Evolutionary conservation across 495 filamentous ascomycete species (phyloP).

Genomic region (Neurospora discreta): DNA sequence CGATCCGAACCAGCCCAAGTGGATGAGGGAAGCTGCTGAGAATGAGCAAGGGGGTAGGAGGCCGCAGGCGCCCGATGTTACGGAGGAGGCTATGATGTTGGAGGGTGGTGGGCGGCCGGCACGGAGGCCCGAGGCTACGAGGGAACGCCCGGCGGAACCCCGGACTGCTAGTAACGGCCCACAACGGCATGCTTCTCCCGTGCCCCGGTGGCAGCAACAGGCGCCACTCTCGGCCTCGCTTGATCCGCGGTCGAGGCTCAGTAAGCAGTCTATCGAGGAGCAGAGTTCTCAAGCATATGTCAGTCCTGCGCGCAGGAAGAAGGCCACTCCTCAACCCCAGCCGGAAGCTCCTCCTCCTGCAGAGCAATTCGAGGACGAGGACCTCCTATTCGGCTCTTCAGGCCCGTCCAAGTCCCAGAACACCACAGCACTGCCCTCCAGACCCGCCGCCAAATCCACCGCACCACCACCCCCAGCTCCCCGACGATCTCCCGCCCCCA

Average conservation of each 20-base stretch:
- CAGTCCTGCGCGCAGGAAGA: constrained; percentile 75
- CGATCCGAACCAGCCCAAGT: constrained; percentile 80
- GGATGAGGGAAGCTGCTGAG: constrained; percentile 66
- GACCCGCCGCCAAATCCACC: constrained; percentile 16
- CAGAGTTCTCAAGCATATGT: constrained; percentile 78
- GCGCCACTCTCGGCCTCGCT: constrained; percentile 10
- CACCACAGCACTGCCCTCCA: constrained; percentile 10
- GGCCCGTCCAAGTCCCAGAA: constrained; percentile 10
- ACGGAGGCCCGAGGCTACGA: constrained; percentile 17
- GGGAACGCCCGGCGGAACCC: constrained; percentile 12
- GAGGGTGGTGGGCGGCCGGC: constrained; percentile 50
- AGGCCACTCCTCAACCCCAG: constrained; percentile 38
- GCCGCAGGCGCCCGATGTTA: constrained; percentile 35
- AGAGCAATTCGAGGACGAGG: constrained; percentile 34
- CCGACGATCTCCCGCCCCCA: constrained; percentile 26
- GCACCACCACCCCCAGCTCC: constrained; percentile 25
- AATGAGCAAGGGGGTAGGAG: constrained; percentile 17
- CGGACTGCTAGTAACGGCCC: constrained; percentile 12
- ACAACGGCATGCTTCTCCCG: constrained; percentile 33
- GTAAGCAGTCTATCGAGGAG: constrained; percentile 64
- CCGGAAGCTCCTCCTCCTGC: constrained; percentile 26
- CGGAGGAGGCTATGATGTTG: constrained; percentile 88
- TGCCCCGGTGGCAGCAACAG: constrained; percentile 39
- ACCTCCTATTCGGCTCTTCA: constrained; percentile 45
- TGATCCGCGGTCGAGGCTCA: constrained; percentile 52